These are phyloP conservation scores for Cercospora sp. DNA, from an alignment of 2,329 filamentous ascomycete species.

Conservation along the genomic window DNA sequence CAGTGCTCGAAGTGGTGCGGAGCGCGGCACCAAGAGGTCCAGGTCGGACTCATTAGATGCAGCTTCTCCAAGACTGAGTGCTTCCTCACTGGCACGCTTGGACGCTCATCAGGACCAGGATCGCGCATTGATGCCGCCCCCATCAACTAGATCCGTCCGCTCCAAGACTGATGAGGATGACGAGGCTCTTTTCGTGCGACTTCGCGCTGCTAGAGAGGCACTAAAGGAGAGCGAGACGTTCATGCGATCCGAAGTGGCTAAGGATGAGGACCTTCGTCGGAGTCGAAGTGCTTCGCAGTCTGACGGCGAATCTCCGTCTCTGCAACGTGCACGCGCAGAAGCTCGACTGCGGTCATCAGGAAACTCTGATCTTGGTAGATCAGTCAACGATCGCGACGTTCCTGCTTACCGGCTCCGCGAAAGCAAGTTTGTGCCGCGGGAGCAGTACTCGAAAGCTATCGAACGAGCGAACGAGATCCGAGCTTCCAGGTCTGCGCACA, in stretches of 20 bases:
- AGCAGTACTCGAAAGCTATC: slow-evolving; percentile 40
- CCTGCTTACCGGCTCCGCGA: slow-evolving; percentile 42
- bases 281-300: slow-evolving; percentile 32
- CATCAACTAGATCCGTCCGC: slow-evolving; percentile 20
- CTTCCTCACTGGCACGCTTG: slow-evolving; percentile 17
- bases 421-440: slow-evolving; percentile 41
- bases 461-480: slow-evolving; percentile 37
- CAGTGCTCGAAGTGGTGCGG: slow-evolving; percentile 6
- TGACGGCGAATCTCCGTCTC: slow-evolving; percentile 36
- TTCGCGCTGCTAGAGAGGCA: slow-evolving; percentile 36
- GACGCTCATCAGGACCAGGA: slow-evolving; percentile 13
- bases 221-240: slow-evolving; percentile 27
- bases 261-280: slow-evolving; percentile 27
- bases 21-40: slow-evolving; percentile 31
- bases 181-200: slow-evolving; percentile 40
- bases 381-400: slow-evolving; percentile 27
- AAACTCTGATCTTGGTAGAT: slow-evolving; percentile 13
- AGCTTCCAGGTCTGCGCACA: slow-evolving; percentile 21
- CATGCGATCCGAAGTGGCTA: slow-evolving; percentile 24
- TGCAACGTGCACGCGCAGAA: slow-evolving; percentile 36
- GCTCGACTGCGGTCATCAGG: slow-evolving; percentile 35
- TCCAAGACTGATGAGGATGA: slow-evolving; percentile 33
- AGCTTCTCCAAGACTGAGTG: slow-evolving; percentile 11
- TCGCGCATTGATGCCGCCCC: slow-evolving; percentile 22
- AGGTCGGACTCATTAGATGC: slow-evolving; percentile 26